These are phyloP conservation scores for Starmerella stellata DNA, from an alignment of 805 yeast genomes.

Conservation along the genomic window DNA sequence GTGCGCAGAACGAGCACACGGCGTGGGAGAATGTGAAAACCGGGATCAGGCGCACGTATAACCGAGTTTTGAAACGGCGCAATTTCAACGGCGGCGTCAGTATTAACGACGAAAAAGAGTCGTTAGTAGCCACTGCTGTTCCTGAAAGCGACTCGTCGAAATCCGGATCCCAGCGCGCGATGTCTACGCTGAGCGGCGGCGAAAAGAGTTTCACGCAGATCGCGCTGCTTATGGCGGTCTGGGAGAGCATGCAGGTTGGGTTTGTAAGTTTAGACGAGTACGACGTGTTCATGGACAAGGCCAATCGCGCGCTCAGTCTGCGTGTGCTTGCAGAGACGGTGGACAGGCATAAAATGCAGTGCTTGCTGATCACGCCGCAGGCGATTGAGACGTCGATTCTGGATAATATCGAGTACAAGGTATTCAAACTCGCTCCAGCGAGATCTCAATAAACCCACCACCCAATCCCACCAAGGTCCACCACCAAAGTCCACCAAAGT, in stretches of 20 bases:
- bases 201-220: slow-evolving; percentile 90
- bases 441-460: no score
- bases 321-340: slow-evolving; percentile 53
- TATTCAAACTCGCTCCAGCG: slow-evolving; percentile 8
- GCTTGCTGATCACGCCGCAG: slow-evolving; percentile 86
- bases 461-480: no score
- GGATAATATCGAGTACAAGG: not conserved
- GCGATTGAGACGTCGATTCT: slow-evolving; percentile 35
- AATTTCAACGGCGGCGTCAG: slow-evolving; percentile 56
- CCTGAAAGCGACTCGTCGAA: slow-evolving; percentile 21
- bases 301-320: slow-evolving; percentile 66
- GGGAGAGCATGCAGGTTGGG: slow-evolving; percentile 82
- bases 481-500: no score
- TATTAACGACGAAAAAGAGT: slow-evolving; percentile 33
- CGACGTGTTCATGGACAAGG: slow-evolving; percentile 94
- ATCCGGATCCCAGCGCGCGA: slow-evolving; percentile 32
- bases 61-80: slow-evolving; percentile 28
- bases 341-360: slow-evolving; percentile 51
- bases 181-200: slow-evolving; percentile 84
- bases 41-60: slow-evolving; percentile 3
- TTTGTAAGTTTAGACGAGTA: slow-evolving; percentile 84
- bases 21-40: slow-evolving; percentile 8
- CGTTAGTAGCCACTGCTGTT: slow-evolving; percentile 18
- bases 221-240: slow-evolving; percentile 67
- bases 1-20: slow-evolving; percentile 4